Base-by-base conservation (phyloP, 305 asterid species). In the Solanum hybrid region DNA sequence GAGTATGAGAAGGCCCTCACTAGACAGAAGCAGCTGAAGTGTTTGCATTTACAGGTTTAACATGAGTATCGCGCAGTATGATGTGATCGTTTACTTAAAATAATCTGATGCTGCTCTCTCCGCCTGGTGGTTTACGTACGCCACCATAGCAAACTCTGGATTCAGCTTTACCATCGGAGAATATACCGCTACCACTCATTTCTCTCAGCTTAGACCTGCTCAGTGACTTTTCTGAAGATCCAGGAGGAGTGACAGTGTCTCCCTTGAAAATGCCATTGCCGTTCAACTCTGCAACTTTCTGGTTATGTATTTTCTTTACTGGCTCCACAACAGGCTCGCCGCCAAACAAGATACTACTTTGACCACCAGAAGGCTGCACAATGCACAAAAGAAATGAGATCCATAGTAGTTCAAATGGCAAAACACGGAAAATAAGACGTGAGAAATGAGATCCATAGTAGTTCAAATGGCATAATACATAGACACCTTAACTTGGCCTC, bases 351-450 rank as follows among this genome's bases (percentile, higher is more conserved):
- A 96, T 96, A 89, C 93, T 96, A 85, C 99, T 96, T 81, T 94
- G 99, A 77, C 98, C 98, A 89, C 98, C 99, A 35, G 99, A 97
- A 80, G 98, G 98, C 99, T 96, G 92, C 78, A 91, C 87, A 81
- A 51, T n/a, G 86, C 86, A 29, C 51, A 31, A 31, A 29, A 19
- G 75, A 11, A 19, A 85, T 38, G 87, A 66, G 34, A 81, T 27
- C 71, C 32, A 88, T 51, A 38, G 38, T 60, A 27, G 72, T 5
- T 56, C 15, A 35, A 24, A 37, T 15, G 24, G 36, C 82, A 17
- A 78, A 81, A 78, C 6, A 78, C 17, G 32, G 35, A 38, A 56
- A 51, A 78, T 34, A 34, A 34, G 35, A 5, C 36, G 36, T 5
- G 36, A 34, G 36, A 34, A 34, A 34, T 34, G 36, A 34, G 36